Base-by-base conservation (phyloP, 495 filamentous ascomycete species). In the Durotheca rogersii region DNA sequence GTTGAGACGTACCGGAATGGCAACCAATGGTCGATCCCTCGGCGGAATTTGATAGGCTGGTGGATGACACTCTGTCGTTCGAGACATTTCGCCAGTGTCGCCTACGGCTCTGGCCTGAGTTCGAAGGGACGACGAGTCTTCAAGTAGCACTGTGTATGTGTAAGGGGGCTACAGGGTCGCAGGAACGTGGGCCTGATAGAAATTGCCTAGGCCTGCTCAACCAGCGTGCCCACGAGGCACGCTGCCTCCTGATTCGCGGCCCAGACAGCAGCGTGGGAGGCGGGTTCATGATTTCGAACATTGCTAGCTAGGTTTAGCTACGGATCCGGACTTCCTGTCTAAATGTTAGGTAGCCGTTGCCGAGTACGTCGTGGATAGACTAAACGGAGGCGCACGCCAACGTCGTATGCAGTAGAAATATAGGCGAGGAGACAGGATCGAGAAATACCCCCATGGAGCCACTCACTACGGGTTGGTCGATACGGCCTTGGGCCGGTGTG, bases 11-110 rank as follows among this genome's bases (percentile, higher is more conserved):
- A 46, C 50, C 30, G 27, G 47, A 50, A 31, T 9, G 56, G 56
- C 46, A 59, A 59, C 19, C 34, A 41, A 14, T 46, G 30, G 50
- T n/a, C 31, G 56, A 59, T 59, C 56, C 21, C 38, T 59, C 49
- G 56, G 45, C 53, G 49, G 35, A 53, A 53, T 45, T 43, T 53
- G 29, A 58, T 58, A 58, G 39, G 43, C 34, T 32, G 12, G 47
- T 38, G 43, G 32, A 27, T 43, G 37, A 44, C 34, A 38, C 18
- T 39, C 19, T 39, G 25, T 23, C 19, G 10, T 23, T 23, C 36
- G 17, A 27, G 23, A 27, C 9, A 27, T 27, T 27, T 27, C 9
- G 4, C 4, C 23, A 27, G 23, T 27, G 23, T 27, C 23, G 9
- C 23, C 4, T 27, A 27, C 9, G 23, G 23, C 23, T 27, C 9